Evolutionary conservation across 306 rosid genomes (phyloP).

Genomic region (Glycine latifolia): DNA sequence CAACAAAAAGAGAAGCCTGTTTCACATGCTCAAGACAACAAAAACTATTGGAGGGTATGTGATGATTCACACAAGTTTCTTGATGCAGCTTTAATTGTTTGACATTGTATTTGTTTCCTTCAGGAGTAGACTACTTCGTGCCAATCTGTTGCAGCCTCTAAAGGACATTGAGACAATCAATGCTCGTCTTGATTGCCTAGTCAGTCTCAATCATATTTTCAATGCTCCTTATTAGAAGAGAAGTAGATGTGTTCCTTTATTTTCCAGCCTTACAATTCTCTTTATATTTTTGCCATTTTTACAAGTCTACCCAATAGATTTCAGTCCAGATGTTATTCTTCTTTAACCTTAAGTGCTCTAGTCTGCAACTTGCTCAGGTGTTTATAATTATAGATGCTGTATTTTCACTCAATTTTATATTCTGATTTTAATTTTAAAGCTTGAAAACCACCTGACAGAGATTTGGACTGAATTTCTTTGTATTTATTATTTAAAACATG

Average conservation of each 20-base stretch:
- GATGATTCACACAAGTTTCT: slow-evolving; percentile 44
- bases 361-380: slow-evolving; percentile 13
- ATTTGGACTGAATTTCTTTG: slow-evolving; percentile 4
- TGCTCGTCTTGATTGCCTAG: slow-evolving; percentile 97
- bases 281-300: slow-evolving; percentile 6
- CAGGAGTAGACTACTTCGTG: slow-evolving; percentile 61
- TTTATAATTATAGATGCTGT: neutral
- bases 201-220: slow-evolving; percentile 55
- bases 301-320: slow-evolving; percentile 12
- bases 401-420: slow-evolving; percentile 12
- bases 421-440: slow-evolving; percentile 38
- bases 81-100: slow-evolving; percentile 42
- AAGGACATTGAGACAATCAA: slow-evolving; percentile 91
- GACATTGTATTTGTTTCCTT: slow-evolving; percentile 48
- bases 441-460: slow-evolving; percentile 8
- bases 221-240: slow-evolving; percentile 25
- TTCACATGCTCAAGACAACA: slow-evolving; percentile 92
- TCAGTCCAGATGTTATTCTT: slow-evolving; percentile 33
- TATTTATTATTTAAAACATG: slow-evolving; percentile 39
- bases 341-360: slow-evolving; percentile 27
- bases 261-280: slow-evolving; percentile 38
- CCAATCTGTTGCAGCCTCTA: slow-evolving; percentile 97
- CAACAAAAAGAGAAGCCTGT: slow-evolving; percentile 90
- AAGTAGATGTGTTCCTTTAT: slow-evolving; percentile 10
- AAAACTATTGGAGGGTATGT: slow-evolving; percentile 98